Evolutionary conservation across 306 rosid genomes (phyloP), one percentile per base, ranked within the genome.

Genomic region (Prunus fruticosa): DNA sequence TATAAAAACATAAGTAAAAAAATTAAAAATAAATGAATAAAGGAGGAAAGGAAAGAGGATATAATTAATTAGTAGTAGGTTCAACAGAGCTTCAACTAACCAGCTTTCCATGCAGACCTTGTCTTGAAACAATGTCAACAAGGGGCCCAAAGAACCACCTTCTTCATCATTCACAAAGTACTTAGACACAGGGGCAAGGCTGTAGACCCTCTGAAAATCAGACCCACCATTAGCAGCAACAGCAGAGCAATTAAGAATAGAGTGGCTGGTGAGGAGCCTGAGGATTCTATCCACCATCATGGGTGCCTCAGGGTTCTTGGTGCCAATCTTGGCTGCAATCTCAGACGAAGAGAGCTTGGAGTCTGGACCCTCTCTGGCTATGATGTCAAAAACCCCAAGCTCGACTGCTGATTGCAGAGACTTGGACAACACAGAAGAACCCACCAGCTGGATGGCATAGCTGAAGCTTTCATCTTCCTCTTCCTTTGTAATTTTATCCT

Each of bases 221-320:
- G 38, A 16, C 0, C 51, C 72, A 15, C 58, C 15, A 30, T 63
- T 13, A 27, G 77, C 80, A 9, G 12, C 56, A 4, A 1, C 67
- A 18, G 76, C 64, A 8, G 85, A 53, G 82, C 86, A 87, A 1
- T 19, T 43, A 18, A 91, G 71, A 27, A 91, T 67, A 8, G 86
- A 82, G 79, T 91, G 84, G 62, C 76, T 66, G 1, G 83, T 85
- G 32, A 91, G 70, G 0, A 91, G 87, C 66, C 81, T 52, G 2
- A 89, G 85, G 2, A 91, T 64, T 9, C 93, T 87, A 20, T 91
- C 91, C 1, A 91, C 19, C 96, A 90, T 83, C 8, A 69, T 7
- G 8, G 87, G 72, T 5, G 86, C 89, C 1, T 82, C 78, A 0
- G 87, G 79, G 73, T 89, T 91, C 27, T 18, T 50, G 64, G 86